These are phyloP conservation scores for Globisporangium abappressorium DNA, from an alignment of 352 stramenopile species.

Conservation along the genomic window DNA sequence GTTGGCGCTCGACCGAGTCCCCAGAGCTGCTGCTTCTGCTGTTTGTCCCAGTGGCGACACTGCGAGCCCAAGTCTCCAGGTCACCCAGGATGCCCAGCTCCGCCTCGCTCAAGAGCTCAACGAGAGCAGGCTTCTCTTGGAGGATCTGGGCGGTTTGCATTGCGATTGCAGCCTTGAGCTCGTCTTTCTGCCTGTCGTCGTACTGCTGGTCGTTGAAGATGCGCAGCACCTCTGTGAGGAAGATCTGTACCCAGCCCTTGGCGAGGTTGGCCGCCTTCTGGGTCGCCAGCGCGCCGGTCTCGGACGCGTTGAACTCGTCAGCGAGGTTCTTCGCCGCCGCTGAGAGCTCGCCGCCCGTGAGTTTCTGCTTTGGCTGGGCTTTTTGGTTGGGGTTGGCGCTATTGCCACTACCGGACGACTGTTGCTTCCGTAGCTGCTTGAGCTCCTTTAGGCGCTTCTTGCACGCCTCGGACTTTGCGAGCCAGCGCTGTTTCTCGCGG, in stretches of 20 bases:
- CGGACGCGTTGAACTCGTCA: constrained; percentile 48
- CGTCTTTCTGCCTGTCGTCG: not conserved
- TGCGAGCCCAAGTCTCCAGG: constrained; percentile 37
- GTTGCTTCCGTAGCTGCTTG: constrained; percentile 36
- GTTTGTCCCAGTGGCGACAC: constrained; percentile 18
- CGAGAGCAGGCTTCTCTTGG: constrained; percentile 25
- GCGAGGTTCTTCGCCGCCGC: constrained; percentile 43
- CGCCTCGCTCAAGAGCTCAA: constrained; percentile 32
- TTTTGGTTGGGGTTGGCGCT: not conserved
- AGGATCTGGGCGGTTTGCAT: constrained; percentile 33
- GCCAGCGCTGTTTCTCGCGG: constrained; percentile 39
- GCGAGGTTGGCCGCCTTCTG: constrained; percentile 39
- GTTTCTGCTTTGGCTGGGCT: constrained; percentile 12
- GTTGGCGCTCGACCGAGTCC: constrained; percentile 24
- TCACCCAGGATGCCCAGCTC: constrained; percentile 31
- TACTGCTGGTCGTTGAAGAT: constrained; percentile 24
- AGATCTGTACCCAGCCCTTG: constrained; percentile 40
- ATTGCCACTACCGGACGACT: not conserved
- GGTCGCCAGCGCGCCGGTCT: constrained; percentile 32
- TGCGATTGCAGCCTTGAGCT: constrained; percentile 24
- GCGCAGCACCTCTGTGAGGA: constrained; percentile 39
- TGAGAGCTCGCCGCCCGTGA: constrained; percentile 24
- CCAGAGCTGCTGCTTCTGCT: not conserved
- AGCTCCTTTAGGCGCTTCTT: constrained; percentile 53
- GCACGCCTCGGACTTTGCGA: constrained; percentile 37